These are phyloP conservation scores for Lactifluus echinatus DNA, from an alignment of 768 basidiomycete genomes.

Conservation along the genomic window DNA sequence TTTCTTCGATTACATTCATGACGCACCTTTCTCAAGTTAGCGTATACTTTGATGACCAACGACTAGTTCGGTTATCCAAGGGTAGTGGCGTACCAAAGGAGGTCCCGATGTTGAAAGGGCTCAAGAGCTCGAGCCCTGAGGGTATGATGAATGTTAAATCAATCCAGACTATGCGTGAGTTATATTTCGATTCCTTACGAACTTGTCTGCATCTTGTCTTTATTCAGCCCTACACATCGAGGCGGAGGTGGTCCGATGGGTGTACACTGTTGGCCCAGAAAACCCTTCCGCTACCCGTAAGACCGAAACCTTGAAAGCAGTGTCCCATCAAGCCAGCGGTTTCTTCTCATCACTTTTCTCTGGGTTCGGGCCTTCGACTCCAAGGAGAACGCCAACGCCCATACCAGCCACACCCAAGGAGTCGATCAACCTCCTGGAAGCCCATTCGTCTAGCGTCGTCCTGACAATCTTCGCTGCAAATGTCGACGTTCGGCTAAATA, in stretches of 20 bases:
- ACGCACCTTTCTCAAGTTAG: slow-evolving; percentile 62
- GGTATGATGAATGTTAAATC: slow-evolving; percentile 61
- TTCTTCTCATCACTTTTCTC: slow-evolving; percentile 37
- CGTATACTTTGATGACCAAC: slow-evolving; percentile 74
- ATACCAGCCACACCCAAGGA: slow-evolving; percentile 26
- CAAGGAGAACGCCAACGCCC: slow-evolving; percentile 28
- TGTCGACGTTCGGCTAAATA: slow-evolving; percentile 53
- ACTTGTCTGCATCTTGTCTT: background rate
- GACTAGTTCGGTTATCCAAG: slow-evolving; percentile 61
- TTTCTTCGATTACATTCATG: slow-evolving; percentile 94
- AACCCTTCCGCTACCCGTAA: slow-evolving; percentile 35
- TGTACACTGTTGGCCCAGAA: slow-evolving; percentile 58
- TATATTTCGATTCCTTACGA: slow-evolving; percentile 7
- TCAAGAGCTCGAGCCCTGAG: slow-evolving; percentile 47
- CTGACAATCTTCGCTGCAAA: slow-evolving; percentile 60
- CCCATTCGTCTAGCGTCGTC: slow-evolving; percentile 46
- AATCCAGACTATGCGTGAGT: slow-evolving; percentile 56
- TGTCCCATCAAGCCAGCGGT: slow-evolving; percentile 23
- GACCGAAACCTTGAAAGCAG: background rate
- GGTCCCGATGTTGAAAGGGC: slow-evolving; percentile 44
- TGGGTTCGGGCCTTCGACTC: slow-evolving; percentile 25
- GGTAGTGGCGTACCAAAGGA: slow-evolving; percentile 42
- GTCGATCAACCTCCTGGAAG: slow-evolving; percentile 25
- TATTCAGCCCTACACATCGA: slow-evolving; percentile 61
- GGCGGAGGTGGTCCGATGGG: slow-evolving; percentile 74